A percentile compares a stretch with the other conserved stretches of the same genome.
These are phyloP conservation scores for Capsicum pubescens DNA, from an alignment of 257 asterid genomes.

Conservation along the genomic window DNA sequence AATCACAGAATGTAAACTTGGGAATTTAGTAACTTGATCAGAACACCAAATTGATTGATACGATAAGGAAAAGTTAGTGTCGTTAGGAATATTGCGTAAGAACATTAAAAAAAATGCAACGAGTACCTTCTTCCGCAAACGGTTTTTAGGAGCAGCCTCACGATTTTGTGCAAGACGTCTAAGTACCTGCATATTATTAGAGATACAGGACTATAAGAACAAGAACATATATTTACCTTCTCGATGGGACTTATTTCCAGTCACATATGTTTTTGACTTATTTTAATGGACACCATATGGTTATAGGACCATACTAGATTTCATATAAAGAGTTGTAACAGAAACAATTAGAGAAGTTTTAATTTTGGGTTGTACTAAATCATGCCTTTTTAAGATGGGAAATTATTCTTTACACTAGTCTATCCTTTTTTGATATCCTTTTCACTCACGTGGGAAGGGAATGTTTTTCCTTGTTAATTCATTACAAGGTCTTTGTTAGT, in stretches of 20 bases:
- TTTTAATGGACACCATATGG: too few relatives aligned
- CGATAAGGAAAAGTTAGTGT: neutral
- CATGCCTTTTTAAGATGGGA: neutral
- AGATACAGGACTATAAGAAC: conserved; percentile 2
- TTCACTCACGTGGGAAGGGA: too few relatives aligned
- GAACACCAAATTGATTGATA: neutral
- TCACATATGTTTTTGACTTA: too few relatives aligned
- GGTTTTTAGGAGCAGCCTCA: conserved; percentile 98
- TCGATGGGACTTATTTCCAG: conserved; percentile 62
- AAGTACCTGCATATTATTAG: conserved; percentile 50
- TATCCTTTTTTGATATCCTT: too few relatives aligned
- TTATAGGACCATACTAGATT: too few relatives aligned
- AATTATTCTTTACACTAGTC: too few relatives aligned
- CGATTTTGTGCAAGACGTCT: conserved; percentile 99
- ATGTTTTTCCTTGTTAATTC: too few relatives aligned
- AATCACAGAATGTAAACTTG: neutral
- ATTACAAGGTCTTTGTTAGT: too few relatives aligned
- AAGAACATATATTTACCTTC: conserved; percentile 55
- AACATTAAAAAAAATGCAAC: neutral
- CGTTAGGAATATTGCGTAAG: neutral
- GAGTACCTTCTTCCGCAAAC: conserved; percentile 75
- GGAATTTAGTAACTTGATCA: neutral
- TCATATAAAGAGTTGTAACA: neutral
- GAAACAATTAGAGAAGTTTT: neutral
- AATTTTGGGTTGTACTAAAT: neutral